Base-by-base conservation (phyloP, 352 stramenopile species). In the Phytophthora syringae region DNA sequence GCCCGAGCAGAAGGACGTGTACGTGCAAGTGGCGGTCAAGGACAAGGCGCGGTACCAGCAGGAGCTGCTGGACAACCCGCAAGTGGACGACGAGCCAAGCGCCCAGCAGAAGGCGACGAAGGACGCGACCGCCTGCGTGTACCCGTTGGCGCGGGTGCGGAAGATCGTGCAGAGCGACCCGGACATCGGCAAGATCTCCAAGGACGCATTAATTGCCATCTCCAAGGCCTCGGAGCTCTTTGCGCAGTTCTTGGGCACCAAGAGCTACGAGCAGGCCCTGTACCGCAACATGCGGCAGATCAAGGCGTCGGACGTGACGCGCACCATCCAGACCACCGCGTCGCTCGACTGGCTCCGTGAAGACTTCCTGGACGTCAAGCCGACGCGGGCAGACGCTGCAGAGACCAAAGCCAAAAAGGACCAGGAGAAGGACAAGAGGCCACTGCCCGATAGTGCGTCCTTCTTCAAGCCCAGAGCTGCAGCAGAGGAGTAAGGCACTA, bases 161-260 rank as follows among this genome's bases (percentile, higher is more conserved):
- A 98, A 97, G 58, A 98, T 99, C 69, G 85, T 97, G 43, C 93
- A 97, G 70, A 89, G 94, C 36, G 95, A 99, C 71, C 89, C 92
- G 1, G 93, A 98, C 52, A 82, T 97, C 3, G 80, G 84, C 34
- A 96, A 95, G 24, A 71, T 99, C 20, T 97, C 90, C 18, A 97
- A 95, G 36, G 94, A 99, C 70, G 93, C 93, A 4, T 74, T 97
- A 5, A 72, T 98, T 39, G 84, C 97, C 3, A 96, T 99, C 50
- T 79, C 92, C 28, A 98, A 98, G 71, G 92, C 92, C 0, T 93
- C 94, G 28, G 88, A 99, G 77, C 70, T 98, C 3, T 97, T 97
- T 58, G 88, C 82, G 3, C 79, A 92, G 40, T 97, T 96, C 62
- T 65, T 98, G 20, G 92, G 88, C 25, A 93, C 79, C 15, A 97